phyloP scores from a whole-genome alignment of 352 stramenopile genomes.

The Phytophthora hybrid region DNA sequence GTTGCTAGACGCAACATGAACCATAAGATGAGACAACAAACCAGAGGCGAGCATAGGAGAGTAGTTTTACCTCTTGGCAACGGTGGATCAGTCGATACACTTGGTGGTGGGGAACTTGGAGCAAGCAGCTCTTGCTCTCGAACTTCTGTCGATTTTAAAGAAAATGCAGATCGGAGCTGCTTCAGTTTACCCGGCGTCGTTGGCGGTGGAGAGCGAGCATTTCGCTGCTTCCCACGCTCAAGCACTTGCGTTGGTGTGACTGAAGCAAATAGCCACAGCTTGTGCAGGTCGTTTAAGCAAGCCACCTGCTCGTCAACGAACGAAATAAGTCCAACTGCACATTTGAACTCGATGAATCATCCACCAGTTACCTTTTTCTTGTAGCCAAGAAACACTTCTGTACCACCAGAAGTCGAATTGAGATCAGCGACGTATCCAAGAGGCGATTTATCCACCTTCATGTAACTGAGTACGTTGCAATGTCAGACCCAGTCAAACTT shows the following conservation, averaged over 20 bases:
- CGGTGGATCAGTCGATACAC: neutral
- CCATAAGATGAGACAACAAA: neutral
- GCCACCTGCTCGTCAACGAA: constrained; percentile 33
- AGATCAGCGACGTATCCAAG: constrained; percentile 76
- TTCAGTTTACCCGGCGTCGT: constrained; percentile 32
- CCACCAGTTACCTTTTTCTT: constrained; percentile 68
- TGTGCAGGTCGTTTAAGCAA: constrained; percentile 48
- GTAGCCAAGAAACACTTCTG: constrained; percentile 84
- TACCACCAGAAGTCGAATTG: constrained; percentile 75
- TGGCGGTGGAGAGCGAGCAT: constrained; percentile 16
- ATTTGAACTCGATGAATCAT: neutral
- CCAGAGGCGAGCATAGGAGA: neutral
- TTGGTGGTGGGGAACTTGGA: constrained; percentile 4
- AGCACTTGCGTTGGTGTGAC: constrained; percentile 33
- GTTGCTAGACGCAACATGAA: constrained; percentile 26
- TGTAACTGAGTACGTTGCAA: constrained; percentile 49
- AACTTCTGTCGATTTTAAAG: constrained; percentile 34
- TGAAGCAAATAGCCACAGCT: constrained; percentile 50
- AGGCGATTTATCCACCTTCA: constrained; percentile 80
- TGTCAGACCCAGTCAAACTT: constrained; percentile 13
- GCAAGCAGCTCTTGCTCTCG: constrained; percentile 34
- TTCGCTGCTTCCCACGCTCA: constrained; percentile 6
- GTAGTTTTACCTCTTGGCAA: constrained; percentile 15
- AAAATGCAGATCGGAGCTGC: constrained; percentile 25
- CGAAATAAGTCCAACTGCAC: neutral